phyloP scores from a whole-genome alignment of 129 eudicot genomes.

The Rutidosis leptorrhynchoides region DNA sequence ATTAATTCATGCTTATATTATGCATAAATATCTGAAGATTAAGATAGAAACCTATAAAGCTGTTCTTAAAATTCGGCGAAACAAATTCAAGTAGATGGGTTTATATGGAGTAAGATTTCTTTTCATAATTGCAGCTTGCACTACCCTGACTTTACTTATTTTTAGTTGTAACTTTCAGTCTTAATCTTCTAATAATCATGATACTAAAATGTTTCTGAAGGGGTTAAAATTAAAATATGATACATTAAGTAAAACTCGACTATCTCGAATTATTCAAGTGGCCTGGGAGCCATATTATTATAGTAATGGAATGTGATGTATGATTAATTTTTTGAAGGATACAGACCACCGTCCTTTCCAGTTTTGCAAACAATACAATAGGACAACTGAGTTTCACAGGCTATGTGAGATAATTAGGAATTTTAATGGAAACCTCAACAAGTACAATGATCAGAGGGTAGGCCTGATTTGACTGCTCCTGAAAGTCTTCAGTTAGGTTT shows the following conservation, averaged over 20 bases:
- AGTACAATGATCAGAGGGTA: conserved; percentile 88
- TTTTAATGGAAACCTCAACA: conserved; percentile 88
- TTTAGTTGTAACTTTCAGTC: no score
- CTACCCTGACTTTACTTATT: no score
- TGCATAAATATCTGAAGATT: no score
- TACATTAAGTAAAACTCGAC: no score
- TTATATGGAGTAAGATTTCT: conserved; percentile 60
- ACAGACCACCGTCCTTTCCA: conserved; percentile 94
- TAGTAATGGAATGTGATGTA: not conserved
- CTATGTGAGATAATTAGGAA: conserved; percentile 94
- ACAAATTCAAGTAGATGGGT: conserved; percentile 77
- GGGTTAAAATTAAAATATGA: no score
- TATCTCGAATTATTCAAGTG: no score
- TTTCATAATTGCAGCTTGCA: not conserved
- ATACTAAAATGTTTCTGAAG: no score
- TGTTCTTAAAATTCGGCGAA: conserved; percentile 74
- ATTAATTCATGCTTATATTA: no score
- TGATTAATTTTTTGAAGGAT: conserved; percentile 42
- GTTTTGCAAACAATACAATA: conserved; percentile 93
- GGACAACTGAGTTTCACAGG: conserved; percentile 85
- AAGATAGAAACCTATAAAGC: conserved; percentile 92
- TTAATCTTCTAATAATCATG: not conserved
- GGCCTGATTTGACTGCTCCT: conserved; percentile 89
- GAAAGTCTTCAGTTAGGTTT: conserved; percentile 93
- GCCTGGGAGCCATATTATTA: not conserved